Percentiles rank a stretch among this genome's conserved stretches.
Conservation (phyloP, 2,329 filamentous ascomycete species). For the Aspergillus bombycis region DNA sequence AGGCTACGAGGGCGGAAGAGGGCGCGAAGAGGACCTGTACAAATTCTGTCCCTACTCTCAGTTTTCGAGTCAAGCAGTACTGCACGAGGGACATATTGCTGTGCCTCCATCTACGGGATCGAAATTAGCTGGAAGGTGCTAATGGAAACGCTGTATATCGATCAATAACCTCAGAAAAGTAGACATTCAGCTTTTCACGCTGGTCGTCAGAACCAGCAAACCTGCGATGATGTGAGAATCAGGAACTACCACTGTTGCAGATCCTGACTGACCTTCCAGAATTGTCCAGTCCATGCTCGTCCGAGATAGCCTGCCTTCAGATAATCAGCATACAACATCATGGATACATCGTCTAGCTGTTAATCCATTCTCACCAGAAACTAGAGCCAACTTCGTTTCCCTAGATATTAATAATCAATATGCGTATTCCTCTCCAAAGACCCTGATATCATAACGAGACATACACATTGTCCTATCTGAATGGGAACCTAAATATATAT, state of each 20-base stretch:
- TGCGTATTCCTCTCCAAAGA: no score
- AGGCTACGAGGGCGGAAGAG: slow-evolving; percentile 99
- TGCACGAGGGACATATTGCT: slow-evolving; percentile 99
- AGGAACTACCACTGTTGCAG: background rate
- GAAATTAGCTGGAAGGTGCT: no score
- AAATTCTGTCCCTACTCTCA: slow-evolving; percentile 99
- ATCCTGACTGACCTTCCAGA: slow-evolving; percentile 76
- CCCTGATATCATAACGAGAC: no score
- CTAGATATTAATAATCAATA: slow-evolving; percentile 48
- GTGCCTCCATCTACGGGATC: slow-evolving; percentile 60
- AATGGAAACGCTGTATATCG: no score
- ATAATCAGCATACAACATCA: slow-evolving; percentile 40
- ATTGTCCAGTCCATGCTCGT: slow-evolving; percentile 93
- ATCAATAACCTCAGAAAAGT: slow-evolving; percentile 76
- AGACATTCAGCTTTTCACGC: slow-evolving; percentile 99
- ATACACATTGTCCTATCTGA: no score
- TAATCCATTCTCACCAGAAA: slow-evolving; percentile 74
- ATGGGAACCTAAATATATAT: no score
- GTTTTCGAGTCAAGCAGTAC: slow-evolving; percentile 99
- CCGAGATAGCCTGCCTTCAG: slow-evolving; percentile 74
- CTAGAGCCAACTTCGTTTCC: slow-evolving; percentile 99
- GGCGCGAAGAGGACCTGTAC: slow-evolving; percentile 95
- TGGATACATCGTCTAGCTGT: background rate
- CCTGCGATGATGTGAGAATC: slow-evolving; percentile 47
- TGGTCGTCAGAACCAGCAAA: slow-evolving; percentile 99